Evolutionary conservation across 345 rosid genomes (phyloP).

Genomic region (Brassica carinata): DNA sequence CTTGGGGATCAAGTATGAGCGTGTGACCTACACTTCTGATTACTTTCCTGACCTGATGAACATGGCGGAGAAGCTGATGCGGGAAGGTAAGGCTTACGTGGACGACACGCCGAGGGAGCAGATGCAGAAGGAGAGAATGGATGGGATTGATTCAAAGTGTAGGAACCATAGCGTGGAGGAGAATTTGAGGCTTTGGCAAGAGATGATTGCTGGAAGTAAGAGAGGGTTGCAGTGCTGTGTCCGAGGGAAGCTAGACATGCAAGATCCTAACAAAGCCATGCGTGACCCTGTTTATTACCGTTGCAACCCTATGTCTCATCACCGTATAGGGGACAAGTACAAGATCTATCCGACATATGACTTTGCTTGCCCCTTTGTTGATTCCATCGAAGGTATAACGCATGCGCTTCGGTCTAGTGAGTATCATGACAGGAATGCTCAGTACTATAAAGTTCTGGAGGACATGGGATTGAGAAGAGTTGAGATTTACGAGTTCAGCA

Average conservation of each 20-base stretch:
- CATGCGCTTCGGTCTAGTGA: constrained; percentile 90
- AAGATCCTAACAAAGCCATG: constrained; percentile 89
- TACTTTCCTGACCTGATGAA: constrained; percentile 76
- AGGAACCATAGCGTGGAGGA: constrained; percentile 66
- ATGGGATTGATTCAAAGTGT: constrained; percentile 84
- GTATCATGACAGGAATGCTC: constrained; percentile 92
- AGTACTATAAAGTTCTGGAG: constrained; percentile 71
- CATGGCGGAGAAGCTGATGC: constrained; percentile 83
- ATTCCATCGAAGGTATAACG: constrained; percentile 75
- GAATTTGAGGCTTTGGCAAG: constrained; percentile 79
- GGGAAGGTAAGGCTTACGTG: constrained; percentile 82
- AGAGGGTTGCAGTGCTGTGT: constrained; percentile 87
- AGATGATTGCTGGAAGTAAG: constrained; percentile 77
- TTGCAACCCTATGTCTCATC: constrained; percentile 90
- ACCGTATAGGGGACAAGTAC: constrained; percentile 82
- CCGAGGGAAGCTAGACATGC: constrained; percentile 93
- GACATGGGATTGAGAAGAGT: constrained; percentile 86
- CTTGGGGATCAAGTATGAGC: constrained; percentile 71
- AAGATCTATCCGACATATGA: constrained; percentile 94
- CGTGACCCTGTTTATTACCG: constrained; percentile 96
- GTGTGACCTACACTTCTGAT: constrained; percentile 85
- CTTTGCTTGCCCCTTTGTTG: constrained; percentile 97
- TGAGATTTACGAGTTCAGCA: constrained; percentile 76
- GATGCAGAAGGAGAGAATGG: constrained; percentile 92
- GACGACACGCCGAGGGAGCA: constrained; percentile 89